A percentile compares a stretch with the other conserved stretches of the same genome.
These are phyloP conservation scores for Pseudodiploospora longispora DNA, from an alignment of 2,329 filamentous ascomycete genomes.

Conservation along the genomic window DNA sequence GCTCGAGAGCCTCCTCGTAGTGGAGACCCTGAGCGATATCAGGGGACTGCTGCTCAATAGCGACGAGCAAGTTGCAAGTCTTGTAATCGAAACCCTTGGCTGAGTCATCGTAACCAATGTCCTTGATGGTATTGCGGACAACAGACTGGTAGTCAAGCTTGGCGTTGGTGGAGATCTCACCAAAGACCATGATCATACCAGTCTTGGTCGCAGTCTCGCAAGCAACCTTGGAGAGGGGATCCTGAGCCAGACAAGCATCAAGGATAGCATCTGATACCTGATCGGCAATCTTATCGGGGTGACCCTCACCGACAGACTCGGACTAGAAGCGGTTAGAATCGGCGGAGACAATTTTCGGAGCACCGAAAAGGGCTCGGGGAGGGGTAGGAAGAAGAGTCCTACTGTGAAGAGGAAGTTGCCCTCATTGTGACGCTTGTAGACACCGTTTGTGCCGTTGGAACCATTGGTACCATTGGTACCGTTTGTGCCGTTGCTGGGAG, in stretches of 20 bases:
- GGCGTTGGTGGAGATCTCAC: conserved; percentile 97
- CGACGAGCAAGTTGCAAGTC: conserved; percentile 96
- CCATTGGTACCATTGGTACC: conserved; percentile 21
- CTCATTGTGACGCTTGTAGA: conserved; percentile 29
- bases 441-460: conserved; percentile 40
- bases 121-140: conserved; percentile 90
- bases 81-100: conserved; percentile 99
- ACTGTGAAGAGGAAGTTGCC: conserved; percentile 80
- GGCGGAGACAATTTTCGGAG: background rate
- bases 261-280: conserved; percentile 98
- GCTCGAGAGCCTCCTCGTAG: conserved; percentile 94
- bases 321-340: conserved; percentile 34
- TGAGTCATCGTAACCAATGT: conserved; percentile 96
- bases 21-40: conserved; percentile 99
- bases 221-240: conserved; percentile 96
- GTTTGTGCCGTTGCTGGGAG: conserved; percentile 40
- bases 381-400: conserved; percentile 20
- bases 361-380: background rate
- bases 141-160: conserved; percentile 96
- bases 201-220: conserved; percentile 99
- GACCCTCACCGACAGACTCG: conserved; percentile 82
- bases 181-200: conserved; percentile 98
- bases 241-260: conserved; percentile 91
- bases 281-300: conserved; percentile 96
- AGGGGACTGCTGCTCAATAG: conserved; percentile 98